Evolutionary conservation across 768 basidiomycete genomes (phyloP), one percentile per base, ranked within the genome.

Genomic region (Boletus sp.): DNA sequence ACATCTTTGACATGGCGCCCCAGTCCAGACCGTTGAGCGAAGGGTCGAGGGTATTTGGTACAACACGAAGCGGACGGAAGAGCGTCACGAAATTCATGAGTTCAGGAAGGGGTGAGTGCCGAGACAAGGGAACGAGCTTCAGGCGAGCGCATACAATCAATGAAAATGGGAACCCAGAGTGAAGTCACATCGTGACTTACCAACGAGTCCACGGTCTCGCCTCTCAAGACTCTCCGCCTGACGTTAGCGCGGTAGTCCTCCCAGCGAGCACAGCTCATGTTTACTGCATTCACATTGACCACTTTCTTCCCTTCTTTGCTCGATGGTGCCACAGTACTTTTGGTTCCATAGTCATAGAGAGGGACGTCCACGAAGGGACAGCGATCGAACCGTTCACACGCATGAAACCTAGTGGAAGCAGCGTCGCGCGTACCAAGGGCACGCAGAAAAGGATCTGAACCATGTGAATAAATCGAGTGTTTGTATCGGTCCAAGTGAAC

Each of bases 401-500:
- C 94, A 64, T 99, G 96, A 64, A 98, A 97, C 1, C 93, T 83
- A 3, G 92, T 89, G 1, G 74, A 71, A 4, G 72, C 67, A 4
- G 79, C 70, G 41, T 93, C 85, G 13, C 73, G 73, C 1, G 88
- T 88, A 39, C 85, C 73, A 47, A 91, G 78, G 0, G 72, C 62
- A 15, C 76, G 74, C 40, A 93, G 73, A 62, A 84, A 82, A 0
- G 85, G 83, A 59, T 91, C 87, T 0, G 77, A 77, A 3, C 73
- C 51, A 55, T 74, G 74, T 1, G 77, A 72, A 62, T 85, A 93
- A 17, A 96, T 79, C 4, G 71, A 67, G 61, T 84, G 65, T 66
- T 98, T 97, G 75, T 98, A 97, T 34, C 89, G 80, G 69, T 98
- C 95, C 34, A 95, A 78, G 63, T 98, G 95, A 54, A 98, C 87